Evolutionary conservation across 2,329 filamentous ascomycete species (phyloP), one percentile per base, ranked within the genome.

Genomic region (Ophiostoma quercus): DNA sequence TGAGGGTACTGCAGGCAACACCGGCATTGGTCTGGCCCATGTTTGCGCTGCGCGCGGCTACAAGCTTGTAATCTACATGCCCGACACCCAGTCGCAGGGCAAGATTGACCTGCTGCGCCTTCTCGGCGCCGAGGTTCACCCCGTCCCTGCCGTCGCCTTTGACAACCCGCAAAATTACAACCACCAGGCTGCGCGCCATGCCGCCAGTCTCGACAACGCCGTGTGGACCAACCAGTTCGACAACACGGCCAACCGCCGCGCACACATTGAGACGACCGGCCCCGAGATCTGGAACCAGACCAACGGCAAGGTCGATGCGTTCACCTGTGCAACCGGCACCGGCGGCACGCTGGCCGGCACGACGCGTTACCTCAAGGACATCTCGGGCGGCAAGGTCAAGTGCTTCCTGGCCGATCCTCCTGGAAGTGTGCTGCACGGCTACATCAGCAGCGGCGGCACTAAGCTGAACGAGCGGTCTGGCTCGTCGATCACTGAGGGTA

Each of bases 161-260:
- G 94, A 98, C 73, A 92, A 98, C 82, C 92, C 93, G 19, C 84
- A 93, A 63, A 99, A 99, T 82, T 99, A 98, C 85, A 99, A 99
- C 82, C 94, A 98, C 81, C 94, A 97, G 83, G 95, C 95, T 4
- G 86, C 86, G 71, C 84, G 94, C 60, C 94, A 98, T 80, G 95
- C 95, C n/a, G 93, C 95, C 78, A 79, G 84, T 2, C 81, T 96
- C 67, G 89, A 92, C 19, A 95, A 95, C 76, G 93, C 94, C 9
- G 94, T 98, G 16, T 99, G 95, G 95, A 99, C 95, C 63, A 96
- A 99, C 81, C 95, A 99, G 82, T 99, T 99, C 81, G 95, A 99
- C 79, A 99, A 99, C 82, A 88, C 85, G 68, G 95, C 95, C 68
- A 99, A 99, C 81, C 87, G 95, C 68, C 89, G 91, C 76, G 95